Evolutionary conservation across 2,329 filamentous ascomycete species (phyloP), one percentile per base, ranked within the genome.

Genomic region (Salinomyces thailandicus): DNA sequence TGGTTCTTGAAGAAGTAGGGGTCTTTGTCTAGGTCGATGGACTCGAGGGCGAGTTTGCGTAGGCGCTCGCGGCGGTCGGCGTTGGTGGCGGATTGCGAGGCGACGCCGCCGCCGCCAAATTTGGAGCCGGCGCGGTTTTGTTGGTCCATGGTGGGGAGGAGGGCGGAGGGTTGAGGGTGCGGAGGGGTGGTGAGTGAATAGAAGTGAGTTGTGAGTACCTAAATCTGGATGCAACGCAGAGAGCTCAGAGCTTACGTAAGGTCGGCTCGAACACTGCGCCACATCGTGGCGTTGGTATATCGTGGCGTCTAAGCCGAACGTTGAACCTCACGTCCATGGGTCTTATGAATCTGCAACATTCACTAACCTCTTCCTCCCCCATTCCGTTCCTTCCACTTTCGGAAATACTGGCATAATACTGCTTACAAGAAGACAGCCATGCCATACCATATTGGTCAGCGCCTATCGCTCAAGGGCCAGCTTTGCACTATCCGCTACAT

Each of bases 1-100:
- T 98, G 89, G 71, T 98, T 98, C 63, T 93, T 93, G 79, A 98
- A 98, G 71, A 96, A 95, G 75, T 96, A 98, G 0, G 91, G 91
- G 67, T 98, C 91, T 67, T 95, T 96, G 67, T 96, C 91, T 45
- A 96, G 83, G 68, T 96, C 89, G 71, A 98, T 98, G 38, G 86
- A 93, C 67, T 98, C 91, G 57, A 98, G 84, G 40, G 91, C 91
- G 58, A 98, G 86, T 69, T 95, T 95, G 62, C 89, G 86, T 26
- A 98, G 81, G 46, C 91, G 87, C 64, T 98, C 91, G 60, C 91
- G 85, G 41, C 91, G 85, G 73, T 96, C 91, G 48, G 91, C 89
- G 63, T 96, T 96, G 45, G 86, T 93, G 41, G 86, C 85, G 54
- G 81, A 87, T 57, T 85, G 78, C 5, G 87, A 95, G 61, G 91